A percentile compares a stretch with the other conserved stretches of the same genome.
Evolutionary conservation across 805 yeast genomes (phyloP).

Genomic region (Lipomyces yamanashiensis): DNA sequence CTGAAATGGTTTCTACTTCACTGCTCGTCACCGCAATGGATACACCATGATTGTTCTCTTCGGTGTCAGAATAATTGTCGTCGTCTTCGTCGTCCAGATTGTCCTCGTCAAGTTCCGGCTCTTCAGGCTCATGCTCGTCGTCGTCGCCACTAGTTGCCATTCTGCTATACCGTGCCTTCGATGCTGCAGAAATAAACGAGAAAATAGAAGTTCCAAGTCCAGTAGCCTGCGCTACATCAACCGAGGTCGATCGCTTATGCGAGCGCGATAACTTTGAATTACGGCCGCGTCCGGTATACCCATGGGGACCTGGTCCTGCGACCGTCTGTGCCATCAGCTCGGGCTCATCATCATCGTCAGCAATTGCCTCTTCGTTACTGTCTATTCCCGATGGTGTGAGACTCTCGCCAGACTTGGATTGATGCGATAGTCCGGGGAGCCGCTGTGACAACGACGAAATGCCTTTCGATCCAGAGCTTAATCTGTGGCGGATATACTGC

Average conservation of each 20-base stretch:
- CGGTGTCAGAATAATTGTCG: conserved; percentile 13
- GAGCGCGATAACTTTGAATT: neutral
- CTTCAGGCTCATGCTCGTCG: conserved; percentile 39
- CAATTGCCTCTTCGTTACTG: conserved; percentile 4
- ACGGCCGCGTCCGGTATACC: conserved; percentile 4
- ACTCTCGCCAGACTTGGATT: neutral
- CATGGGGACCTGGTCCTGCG: neutral
- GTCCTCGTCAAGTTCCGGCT: conserved; percentile 40
- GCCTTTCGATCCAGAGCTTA: neutral
- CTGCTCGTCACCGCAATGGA: neutral
- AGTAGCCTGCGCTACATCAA: conserved; percentile 29
- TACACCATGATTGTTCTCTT: neutral
- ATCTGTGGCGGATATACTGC: neutral
- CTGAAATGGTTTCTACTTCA: neutral
- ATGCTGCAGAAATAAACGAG: conserved; percentile 32
- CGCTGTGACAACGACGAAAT: conserved; percentile 9
- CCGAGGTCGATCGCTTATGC: conserved; percentile 26
- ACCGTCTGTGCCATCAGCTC: conserved; percentile 7
- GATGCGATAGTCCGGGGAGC: neutral
- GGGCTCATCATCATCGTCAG: conserved; percentile 8
- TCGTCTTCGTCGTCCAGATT: conserved; percentile 38
- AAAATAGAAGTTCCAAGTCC: conserved; percentile 29
- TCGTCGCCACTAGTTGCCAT: conserved; percentile 17
- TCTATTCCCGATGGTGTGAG: neutral
- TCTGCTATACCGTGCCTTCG: conserved; percentile 20